Base-by-base conservation (phyloP, 768 basidiomycete genomes). In the Podaxis rugospora region DNA sequence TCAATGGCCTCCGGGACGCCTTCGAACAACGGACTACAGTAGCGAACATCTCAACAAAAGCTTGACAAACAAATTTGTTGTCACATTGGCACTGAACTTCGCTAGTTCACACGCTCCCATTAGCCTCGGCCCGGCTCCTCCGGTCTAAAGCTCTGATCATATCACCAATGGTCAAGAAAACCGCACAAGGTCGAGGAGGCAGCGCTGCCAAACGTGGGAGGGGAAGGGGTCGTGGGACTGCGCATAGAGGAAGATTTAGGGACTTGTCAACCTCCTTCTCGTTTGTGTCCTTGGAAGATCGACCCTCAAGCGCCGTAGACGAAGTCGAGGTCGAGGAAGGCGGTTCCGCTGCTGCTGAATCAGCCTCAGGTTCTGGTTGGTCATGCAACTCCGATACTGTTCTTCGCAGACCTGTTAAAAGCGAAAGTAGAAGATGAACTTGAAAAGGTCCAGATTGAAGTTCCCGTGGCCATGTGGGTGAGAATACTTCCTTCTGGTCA, bases 391-490 rank as follows among this genome's bases (percentile, higher is more conserved):
- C 28, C 13, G n/a, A 37, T 14, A 36, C 28, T 27, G 25, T 1
- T 16, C 25, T 27, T 49, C 3, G 14, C 50, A 60, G 16, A 61
- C 32, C 21, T 13, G 47, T 21, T 49, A 47, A 27, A 14, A 63
- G 61, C 58, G 25, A 64, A 66, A 36, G 63, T 63, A n/a, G 70
- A 69, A 28, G 68, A 71, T 6, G 68, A 73, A 9, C 4, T 27
- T 13, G 47, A 36, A 36, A n/a, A 53, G 16, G 67, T 76, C 2
- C 65, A 64, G 42, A 84, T 85, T 40, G 75, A 80, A 18, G 85
- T 97, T 10, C 93, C 93, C 1, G 88, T 97, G 3, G 95, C 93
- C 37, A 98, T 98, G 95, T 98, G 95, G 95, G 94, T 90, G 60
- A 73, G 94, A 52, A n/a, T 9, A 51, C 11, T 27, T 32, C 59